Evolutionary conservation across 805 yeast species (phyloP), one percentile per base, ranked within the genome.

Genomic region (Ogataea pini): DNA sequence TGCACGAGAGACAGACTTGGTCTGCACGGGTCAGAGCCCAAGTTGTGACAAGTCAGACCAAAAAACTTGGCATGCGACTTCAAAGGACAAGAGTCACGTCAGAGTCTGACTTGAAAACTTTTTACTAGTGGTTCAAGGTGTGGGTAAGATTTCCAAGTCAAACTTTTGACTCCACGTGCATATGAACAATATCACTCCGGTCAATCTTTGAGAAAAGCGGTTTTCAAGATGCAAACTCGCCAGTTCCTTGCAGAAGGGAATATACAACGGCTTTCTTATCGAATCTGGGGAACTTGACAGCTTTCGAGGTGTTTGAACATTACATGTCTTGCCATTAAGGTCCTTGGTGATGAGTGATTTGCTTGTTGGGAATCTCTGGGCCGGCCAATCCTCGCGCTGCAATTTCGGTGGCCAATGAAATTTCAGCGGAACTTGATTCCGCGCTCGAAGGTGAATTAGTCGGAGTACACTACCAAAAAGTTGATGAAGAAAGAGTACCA

Each of bases 121-220:
- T 22, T 18, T 19, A 19, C 5, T 27, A 48, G 20, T 13, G 54
- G 54, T 50, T 42, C 24, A 16, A 37, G 51, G 54, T 44, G 47
- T 44, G 17, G 3, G 5, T 12, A 4, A 18, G 36, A 8, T 4
- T 3, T 3, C 16, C 42, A 39, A 39, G 42, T 39, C 42, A 16
- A 28, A 16, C 4, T 2, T 17, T 32, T 48, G 55, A 51, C 55
- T 44, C 47, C 37, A 42, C 24, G 27, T 51, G 55, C 55, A 51
- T 37, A 17, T 39, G 24, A 27, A 48, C 55, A 51, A 48, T 51
- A 24, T 25, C 34, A 12, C 28, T 28, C 55, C 48, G 50, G 49
- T 48, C 46, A 42, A 12, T 8, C 14, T 18, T 22, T 28, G 29
- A 31, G 44, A 19, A 22, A 22, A 41, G 36, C 36, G 20, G 36